phyloP scores from a whole-genome alignment of 1,284 basidiomycete genomes.

The Papiliotrema laurentii region DNA sequence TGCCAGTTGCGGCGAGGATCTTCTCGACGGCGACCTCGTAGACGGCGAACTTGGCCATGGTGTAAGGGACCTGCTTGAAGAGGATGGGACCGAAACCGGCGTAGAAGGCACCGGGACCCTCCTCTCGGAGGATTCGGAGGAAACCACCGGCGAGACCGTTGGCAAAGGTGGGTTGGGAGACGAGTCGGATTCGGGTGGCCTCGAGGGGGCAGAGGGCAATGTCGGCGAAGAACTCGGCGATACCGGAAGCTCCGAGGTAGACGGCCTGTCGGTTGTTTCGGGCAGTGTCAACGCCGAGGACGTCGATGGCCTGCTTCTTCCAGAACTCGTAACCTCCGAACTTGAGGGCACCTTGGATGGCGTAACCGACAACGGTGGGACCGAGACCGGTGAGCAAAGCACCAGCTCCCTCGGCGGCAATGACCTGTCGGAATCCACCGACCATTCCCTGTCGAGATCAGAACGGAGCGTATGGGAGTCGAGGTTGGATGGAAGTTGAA shows the following conservation, averaged over 20 bases:
- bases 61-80: constrained; percentile 55
- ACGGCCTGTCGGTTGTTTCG: constrained; percentile 85
- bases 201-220: constrained; percentile 57
- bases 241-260: constrained; percentile 90
- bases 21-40: constrained; percentile 52
- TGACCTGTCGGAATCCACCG: constrained; percentile 66
- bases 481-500: background rate
- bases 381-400: constrained; percentile 94
- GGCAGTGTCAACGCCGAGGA: constrained; percentile 77
- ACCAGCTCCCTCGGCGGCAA: constrained; percentile 73
- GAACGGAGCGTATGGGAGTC: too few species aligned
- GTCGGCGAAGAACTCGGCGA: constrained; percentile 93
- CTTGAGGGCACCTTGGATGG: constrained; percentile 94
- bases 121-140: constrained; percentile 53
- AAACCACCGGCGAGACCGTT: constrained; percentile 54
- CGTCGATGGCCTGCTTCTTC: constrained; percentile 86
- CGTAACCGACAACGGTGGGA: constrained; percentile 87
- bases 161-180: constrained; percentile 55
- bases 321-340: constrained; percentile 91
- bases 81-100: constrained; percentile 58
- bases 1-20: constrained; percentile 50
- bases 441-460: constrained; percentile 67
- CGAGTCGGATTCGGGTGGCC: constrained; percentile 58
- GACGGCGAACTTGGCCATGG: constrained; percentile 56
- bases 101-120: constrained; percentile 53